Evolutionary conservation across 352 stramenopile species (phyloP).

Genomic region (Pilasporangium apinafurcum): DNA sequence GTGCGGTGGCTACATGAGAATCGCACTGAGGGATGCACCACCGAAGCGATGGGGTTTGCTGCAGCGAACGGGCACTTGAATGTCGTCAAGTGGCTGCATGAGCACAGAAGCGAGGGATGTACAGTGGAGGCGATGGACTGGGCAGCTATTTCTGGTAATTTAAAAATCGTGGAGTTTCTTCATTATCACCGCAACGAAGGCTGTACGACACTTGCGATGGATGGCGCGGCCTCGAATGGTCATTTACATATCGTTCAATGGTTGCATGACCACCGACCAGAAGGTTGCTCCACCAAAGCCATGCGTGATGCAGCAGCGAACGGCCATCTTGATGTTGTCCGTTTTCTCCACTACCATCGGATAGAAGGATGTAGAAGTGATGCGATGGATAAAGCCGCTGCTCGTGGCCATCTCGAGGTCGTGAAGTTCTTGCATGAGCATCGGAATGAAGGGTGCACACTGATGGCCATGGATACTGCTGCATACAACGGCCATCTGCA

Average conservation of each 20-base stretch:
- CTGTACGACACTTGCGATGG: slow-evolving; percentile 16
- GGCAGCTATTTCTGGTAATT: not conserved
- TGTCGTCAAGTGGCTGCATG: too few relatives aligned
- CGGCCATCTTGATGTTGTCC: slow-evolving; percentile 3
- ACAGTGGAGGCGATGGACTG: not conserved
- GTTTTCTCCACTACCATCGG: slow-evolving; percentile 4
- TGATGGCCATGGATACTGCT: slow-evolving; percentile 7
- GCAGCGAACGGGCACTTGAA: slow-evolving; percentile 3
- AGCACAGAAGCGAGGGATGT: too few relatives aligned
- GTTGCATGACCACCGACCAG: slow-evolving; percentile 9
- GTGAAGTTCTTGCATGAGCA: slow-evolving; percentile 8
- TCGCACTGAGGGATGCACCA: slow-evolving; percentile 13
- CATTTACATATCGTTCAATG: slow-evolving; percentile 13
- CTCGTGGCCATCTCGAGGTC: slow-evolving; percentile 2
- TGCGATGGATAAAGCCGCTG: slow-evolving; percentile 10
- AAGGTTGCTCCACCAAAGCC: slow-evolving; percentile 13
- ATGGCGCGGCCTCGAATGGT: slow-evolving; percentile 12
- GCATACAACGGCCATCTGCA: not conserved
- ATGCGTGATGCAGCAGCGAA: slow-evolving; percentile 10
- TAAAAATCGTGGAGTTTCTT: too few relatives aligned
- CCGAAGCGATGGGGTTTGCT: slow-evolving; percentile 16
- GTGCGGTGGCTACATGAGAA: slow-evolving; percentile 13
- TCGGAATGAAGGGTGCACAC: slow-evolving; percentile 7
- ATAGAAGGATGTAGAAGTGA: slow-evolving; percentile 9
- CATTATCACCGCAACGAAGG: slow-evolving; percentile 13